Evolutionary conservation across 2,329 filamentous ascomycete genomes (phyloP).

Genomic region (Dryadomyces sulphureus): DNA sequence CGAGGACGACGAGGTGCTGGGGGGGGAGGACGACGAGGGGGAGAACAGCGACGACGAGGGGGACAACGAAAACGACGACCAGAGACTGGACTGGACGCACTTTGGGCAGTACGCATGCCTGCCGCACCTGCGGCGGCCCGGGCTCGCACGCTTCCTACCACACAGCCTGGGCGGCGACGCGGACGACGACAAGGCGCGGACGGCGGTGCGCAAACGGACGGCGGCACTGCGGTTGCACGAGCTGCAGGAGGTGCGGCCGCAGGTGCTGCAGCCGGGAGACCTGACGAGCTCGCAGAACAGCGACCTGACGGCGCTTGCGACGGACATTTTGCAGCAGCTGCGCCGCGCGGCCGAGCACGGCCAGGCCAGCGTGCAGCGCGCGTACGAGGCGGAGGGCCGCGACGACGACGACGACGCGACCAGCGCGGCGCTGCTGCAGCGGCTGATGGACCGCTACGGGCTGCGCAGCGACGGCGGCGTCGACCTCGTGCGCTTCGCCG

Average conservation of each 20-base stretch:
- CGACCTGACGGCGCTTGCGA: slow-evolving; percentile 63
- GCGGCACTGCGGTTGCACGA: slow-evolving; percentile 56
- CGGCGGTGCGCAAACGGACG: slow-evolving; percentile 48
- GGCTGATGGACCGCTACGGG: slow-evolving; percentile 44
- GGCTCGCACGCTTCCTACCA: slow-evolving; percentile 69
- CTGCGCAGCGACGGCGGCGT: slow-evolving; percentile 57
- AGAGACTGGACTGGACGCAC: slow-evolving; percentile 69
- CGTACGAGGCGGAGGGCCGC: slow-evolving; percentile 19
- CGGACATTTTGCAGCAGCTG: slow-evolving; percentile 51
- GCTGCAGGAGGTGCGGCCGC: slow-evolving; percentile 56
- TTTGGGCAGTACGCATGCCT: slow-evolving; percentile 67
- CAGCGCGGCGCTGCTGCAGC: slow-evolving; percentile 18
- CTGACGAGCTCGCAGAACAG: slow-evolving; percentile 63
- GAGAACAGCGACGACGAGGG: slow-evolving; percentile 45
- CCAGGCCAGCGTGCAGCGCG: slow-evolving; percentile 28
- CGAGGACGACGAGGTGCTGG: neutral
- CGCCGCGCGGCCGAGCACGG: slow-evolving; percentile 29
- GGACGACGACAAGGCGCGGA: slow-evolving; percentile 61
- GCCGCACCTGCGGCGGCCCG: slow-evolving; percentile 57
- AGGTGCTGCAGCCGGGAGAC: slow-evolving; percentile 62
- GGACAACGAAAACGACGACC: slow-evolving; percentile 42
- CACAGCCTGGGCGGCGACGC: slow-evolving; percentile 56
- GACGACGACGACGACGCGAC: slow-evolving; percentile 29
- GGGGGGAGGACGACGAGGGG: slow-evolving; percentile 15
- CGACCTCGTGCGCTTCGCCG: slow-evolving; percentile 69